Base-by-base conservation (phyloP, 1,284 basidiomycete species). In the Pseudozyma flocculosa region DNA sequence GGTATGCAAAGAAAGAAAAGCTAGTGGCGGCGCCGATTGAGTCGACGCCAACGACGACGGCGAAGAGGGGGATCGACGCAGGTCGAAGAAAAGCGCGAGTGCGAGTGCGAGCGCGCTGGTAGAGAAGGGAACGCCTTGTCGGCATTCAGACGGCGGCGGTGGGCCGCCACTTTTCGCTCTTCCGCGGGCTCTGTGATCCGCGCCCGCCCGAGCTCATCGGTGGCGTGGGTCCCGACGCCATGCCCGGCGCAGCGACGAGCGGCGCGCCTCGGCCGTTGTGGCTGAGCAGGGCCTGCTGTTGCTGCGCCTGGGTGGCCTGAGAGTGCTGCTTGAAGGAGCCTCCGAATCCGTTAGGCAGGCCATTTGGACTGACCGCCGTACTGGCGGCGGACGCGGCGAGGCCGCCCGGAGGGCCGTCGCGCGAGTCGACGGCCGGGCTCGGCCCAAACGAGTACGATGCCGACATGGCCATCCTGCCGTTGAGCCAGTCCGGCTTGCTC, bases 251-350 rank as follows among this genome's bases (percentile, higher is more conserved):
- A n/a, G 48, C 54, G 17, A 65, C 51, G 4, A 65, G 48, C 19
- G 61, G 61, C 32, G 46, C 57, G 3, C 61, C 61, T 17, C 61
- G 38, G 13, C 57, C 61, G 19, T 65, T 65, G 43, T 65, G 57
- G n/a, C 50, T 54, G 40, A 60, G 22, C 19, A 53, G 19, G 8
- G 61, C 57, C 29, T 65, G 61, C 34, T 65, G 61, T 17, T 65
- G 61, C 46, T 65, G 61, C 4, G 61, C 51, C 45, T 50, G 47
- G 8, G 50, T 54, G 17, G 53, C 50, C 3, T 34, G 9, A 4
- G 11, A 14, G n/a, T n/a, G n/a, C 11, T 11, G 32, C 32, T 17
- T 34, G 11, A 17, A 17, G 32, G 15, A 5, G 7, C 5, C 29
- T 29, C 11, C 32, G 32, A 11, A 11, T 11, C 26, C 26, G 26